phyloP scores from a whole-genome alignment of 257 asterid species.

The Primulina tabacum region DNA sequence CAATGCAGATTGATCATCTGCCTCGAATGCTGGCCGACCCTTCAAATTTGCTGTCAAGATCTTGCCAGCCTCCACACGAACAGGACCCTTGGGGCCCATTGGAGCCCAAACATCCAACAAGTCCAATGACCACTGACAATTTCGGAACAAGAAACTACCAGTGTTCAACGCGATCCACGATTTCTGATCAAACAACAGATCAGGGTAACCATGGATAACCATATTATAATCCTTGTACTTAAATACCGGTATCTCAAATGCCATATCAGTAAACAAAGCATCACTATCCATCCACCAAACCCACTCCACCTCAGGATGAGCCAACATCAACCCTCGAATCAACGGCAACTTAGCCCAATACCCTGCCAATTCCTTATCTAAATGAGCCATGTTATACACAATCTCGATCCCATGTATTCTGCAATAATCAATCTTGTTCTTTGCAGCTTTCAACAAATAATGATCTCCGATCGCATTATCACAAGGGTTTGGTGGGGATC shows the following conservation, averaged over 20 bases:
- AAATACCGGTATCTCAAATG: not conserved
- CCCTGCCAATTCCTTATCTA: not conserved
- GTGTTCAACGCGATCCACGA: not conserved
- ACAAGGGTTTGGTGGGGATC: not conserved
- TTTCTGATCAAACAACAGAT: constrained; percentile 1
- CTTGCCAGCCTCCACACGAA: not conserved
- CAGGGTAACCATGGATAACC: not conserved
- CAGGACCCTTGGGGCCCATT: not conserved
- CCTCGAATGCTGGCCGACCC: constrained; percentile 1
- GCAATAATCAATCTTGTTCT: not conserved
- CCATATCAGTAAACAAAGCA: constrained; percentile 1
- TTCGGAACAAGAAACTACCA: not conserved
- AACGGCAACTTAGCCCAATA: not conserved
- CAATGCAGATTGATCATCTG: not conserved
- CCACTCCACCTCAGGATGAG: not conserved
- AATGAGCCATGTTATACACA: not conserved
- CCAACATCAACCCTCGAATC: not conserved
- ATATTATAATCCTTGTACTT: not conserved
- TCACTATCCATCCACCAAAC: constrained; percentile 3
- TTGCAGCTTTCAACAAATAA: not conserved
- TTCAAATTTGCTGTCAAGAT: not conserved
- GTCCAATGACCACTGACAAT: constrained; percentile 1
- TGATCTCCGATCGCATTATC: not conserved
- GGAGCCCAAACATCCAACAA: not conserved
- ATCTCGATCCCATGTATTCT: constrained; percentile 1